These are phyloP conservation scores for Trichosporon coremiiforme DNA, from an alignment of 1,284 basidiomycete species.

Conservation along the genomic window DNA sequence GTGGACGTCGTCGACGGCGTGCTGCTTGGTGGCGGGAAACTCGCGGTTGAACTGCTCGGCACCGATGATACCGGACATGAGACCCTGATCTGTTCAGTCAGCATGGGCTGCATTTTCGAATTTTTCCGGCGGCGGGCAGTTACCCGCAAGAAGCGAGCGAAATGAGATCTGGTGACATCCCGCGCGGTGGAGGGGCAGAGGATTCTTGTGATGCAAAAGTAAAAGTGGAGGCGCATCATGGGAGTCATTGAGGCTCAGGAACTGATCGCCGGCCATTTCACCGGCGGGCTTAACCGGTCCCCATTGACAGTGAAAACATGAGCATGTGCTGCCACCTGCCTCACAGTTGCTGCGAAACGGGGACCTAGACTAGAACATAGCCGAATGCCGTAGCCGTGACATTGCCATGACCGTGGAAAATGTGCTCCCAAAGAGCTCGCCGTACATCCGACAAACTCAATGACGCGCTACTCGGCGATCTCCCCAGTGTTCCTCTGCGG, in stretches of 20 bases:
- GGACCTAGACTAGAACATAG: not conserved
- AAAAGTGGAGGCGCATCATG: not conserved
- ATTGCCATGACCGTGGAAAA: not conserved
- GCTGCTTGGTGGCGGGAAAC: conserved; percentile 50
- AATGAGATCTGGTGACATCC: no score
- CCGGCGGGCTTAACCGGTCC: not conserved
- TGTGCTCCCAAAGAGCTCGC: not conserved
- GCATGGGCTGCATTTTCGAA: not conserved
- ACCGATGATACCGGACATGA: conserved; percentile 54
- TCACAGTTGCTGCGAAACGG: not conserved
- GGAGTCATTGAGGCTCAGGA: not conserved
- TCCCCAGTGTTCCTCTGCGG: not conserved
- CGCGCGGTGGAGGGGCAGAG: not conserved
- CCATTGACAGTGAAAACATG: not conserved
- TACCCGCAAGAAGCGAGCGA: not conserved
- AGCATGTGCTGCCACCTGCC: not conserved
- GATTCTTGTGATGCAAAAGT: not conserved
- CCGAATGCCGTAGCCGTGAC: not conserved
- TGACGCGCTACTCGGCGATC: not conserved
- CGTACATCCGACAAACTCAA: not conserved
- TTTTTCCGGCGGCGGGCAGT: not conserved
- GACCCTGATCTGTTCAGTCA: conserved; percentile 32
- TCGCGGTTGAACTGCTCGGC: conserved; percentile 55
- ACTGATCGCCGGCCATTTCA: not conserved
- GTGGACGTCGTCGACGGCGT: conserved; percentile 48